These are phyloP conservation scores for Avena eriantha DNA, from an alignment of 176 grass and related monocot genomes.

Conservation along the genomic window DNA sequence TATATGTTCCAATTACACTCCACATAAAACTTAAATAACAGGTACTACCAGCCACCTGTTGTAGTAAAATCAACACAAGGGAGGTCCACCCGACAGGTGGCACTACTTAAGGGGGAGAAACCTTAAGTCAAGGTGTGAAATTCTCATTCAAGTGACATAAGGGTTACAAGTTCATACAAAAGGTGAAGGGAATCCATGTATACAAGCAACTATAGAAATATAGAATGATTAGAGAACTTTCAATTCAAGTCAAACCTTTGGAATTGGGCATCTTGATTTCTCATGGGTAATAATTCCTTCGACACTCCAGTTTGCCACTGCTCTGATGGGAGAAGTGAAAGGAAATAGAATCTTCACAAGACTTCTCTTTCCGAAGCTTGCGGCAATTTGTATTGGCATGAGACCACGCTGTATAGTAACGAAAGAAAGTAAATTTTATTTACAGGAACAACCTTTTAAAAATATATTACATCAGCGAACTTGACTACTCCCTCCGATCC, in stretches of 20 bases:
- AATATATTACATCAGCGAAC: too few species aligned
- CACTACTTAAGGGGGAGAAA: background rate
- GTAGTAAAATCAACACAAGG: background rate
- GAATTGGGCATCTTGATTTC: background rate
- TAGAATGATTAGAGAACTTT: background rate
- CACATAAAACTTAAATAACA: background rate
- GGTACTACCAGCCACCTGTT: background rate
- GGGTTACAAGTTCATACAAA: background rate
- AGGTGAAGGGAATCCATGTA: background rate
- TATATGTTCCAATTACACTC: background rate
- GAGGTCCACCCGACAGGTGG: background rate
- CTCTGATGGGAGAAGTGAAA: conserved; percentile 4
- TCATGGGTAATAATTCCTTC: background rate
- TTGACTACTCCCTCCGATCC: too few species aligned
- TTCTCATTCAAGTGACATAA: background rate
- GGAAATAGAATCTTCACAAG: conserved; percentile 32
- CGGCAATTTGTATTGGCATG: conserved; percentile 6
- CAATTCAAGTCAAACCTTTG: background rate
- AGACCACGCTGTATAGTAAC: background rate
- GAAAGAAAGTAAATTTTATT: too few species aligned
- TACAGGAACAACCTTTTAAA: too few species aligned
- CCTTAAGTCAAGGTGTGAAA: background rate
- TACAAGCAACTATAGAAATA: background rate
- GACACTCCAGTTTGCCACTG: conserved; percentile 1
- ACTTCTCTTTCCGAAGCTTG: conserved; percentile 2